phyloP scores from a whole-genome alignment of 2,329 filamentous ascomycete genomes.

The Coniochaeta sp. region DNA sequence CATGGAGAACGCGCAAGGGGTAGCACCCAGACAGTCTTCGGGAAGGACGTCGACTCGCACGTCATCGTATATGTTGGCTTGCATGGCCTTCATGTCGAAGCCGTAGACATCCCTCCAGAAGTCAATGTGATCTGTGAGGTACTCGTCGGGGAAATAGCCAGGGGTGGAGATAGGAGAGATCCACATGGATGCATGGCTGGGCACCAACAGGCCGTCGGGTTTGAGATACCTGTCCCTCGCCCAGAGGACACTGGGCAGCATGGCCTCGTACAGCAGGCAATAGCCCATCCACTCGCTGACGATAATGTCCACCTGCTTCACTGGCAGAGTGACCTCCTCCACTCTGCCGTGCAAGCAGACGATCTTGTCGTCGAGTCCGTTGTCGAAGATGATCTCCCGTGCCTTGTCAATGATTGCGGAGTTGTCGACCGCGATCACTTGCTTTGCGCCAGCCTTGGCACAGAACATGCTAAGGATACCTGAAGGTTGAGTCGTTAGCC shows the following conservation, averaged over 20 bases:
- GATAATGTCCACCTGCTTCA: conserved; percentile 83
- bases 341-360: conserved; percentile 79
- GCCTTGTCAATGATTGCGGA: conserved; percentile 86
- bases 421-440: conserved; percentile 87
- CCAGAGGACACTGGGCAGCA: conserved; percentile 87
- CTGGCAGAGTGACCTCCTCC: conserved; percentile 75
- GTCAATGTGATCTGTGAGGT: conserved; percentile 66
- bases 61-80: conserved; percentile 73
- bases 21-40: conserved; percentile 49
- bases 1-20: conserved; percentile 60
- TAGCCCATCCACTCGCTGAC: conserved; percentile 99
- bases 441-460: conserved; percentile 77
- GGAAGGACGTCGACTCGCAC: conserved; percentile 71
- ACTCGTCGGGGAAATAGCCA: conserved; percentile 43
- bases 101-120: conserved; percentile 95
- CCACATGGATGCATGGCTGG: conserved; percentile 76
- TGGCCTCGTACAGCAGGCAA: conserved; percentile 85
- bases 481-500: neutral
- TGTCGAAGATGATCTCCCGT: conserved; percentile 75
- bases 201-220: conserved; percentile 74
- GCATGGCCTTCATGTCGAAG: conserved; percentile 91
- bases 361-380: conserved; percentile 66
- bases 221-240: conserved; percentile 82
- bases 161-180: conserved; percentile 70
- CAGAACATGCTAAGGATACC: conserved; percentile 94